Conservation (phyloP, 2,329 filamentous ascomycete species). For the Teratosphaeria pseudoeucalypti region DNA sequence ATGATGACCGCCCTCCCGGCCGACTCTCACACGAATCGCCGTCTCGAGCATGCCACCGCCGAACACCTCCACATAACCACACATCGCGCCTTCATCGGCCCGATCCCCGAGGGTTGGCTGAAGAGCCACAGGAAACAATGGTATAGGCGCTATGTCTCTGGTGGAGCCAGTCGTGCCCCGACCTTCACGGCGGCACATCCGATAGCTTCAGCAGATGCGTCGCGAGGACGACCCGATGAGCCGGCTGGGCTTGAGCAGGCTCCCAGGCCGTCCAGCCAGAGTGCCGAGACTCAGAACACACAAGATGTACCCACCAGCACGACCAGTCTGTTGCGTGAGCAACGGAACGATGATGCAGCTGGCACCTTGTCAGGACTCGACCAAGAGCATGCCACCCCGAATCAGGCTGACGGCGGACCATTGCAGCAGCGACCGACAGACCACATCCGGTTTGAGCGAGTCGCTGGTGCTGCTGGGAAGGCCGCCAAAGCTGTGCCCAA, state of each 20-base stretch:
- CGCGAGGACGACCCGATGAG: not conserved
- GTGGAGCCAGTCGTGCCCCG: constrained; percentile 14
- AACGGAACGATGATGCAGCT: constrained; percentile 2
- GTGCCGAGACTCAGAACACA: constrained; percentile 4
- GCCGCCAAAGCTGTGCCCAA: constrained; percentile 6
- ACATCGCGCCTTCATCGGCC: constrained; percentile 54
- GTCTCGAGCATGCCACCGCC: constrained; percentile 46
- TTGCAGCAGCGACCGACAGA: constrained; percentile 6
- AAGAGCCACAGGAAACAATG: constrained; percentile 53
- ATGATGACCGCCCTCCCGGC: constrained; percentile 12
- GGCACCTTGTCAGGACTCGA: not conserved
- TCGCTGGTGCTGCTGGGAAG: constrained; percentile 4
- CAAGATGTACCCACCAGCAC: constrained; percentile 14
- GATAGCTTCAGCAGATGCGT: constrained; percentile 1
- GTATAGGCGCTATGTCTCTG: constrained; percentile 45
- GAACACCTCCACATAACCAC: constrained; percentile 53
- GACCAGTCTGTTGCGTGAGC: constrained; percentile 18
- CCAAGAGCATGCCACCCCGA: constrained; percentile 1
- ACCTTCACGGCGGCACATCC: constrained; percentile 21
- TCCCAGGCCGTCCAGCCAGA: constrained; percentile 9
- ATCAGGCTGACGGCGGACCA: constrained; percentile 2
- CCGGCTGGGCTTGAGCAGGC: constrained; percentile 1
- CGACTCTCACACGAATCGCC: constrained; percentile 30
- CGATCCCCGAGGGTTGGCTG: constrained; percentile 55
- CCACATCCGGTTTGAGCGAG: constrained; percentile 7